Percentiles rank a stretch among this genome's conserved stretches.
phyloP scores from a whole-genome alignment of 108 stramenopile genomes.

The Cylindrotheca fusiformis region DNA sequence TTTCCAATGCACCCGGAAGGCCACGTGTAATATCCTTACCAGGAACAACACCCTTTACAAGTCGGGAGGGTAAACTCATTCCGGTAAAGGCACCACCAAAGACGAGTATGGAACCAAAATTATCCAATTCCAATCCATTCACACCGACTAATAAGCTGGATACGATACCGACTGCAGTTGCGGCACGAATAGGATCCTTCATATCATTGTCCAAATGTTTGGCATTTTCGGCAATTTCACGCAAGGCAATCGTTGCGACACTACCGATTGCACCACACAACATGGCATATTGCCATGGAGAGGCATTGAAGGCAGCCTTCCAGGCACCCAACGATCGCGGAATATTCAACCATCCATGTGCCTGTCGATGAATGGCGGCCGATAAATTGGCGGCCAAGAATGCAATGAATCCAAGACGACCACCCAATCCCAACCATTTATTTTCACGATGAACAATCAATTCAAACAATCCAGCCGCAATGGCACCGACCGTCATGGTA shows the following conservation, averaged over 20 bases:
- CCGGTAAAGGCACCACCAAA: slow-evolving; percentile 67
- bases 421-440: slow-evolving; percentile 43
- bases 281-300: slow-evolving; percentile 9
- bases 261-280: slow-evolving; percentile 50
- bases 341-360: background rate
- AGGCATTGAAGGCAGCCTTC: slow-evolving; percentile 11
- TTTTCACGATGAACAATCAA: slow-evolving; percentile 41
- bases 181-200: slow-evolving; percentile 57
- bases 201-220: slow-evolving; percentile 16
- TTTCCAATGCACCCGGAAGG: slow-evolving; percentile 8
- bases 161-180: slow-evolving; percentile 52
- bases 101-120: slow-evolving; percentile 44
- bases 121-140: slow-evolving; percentile 8
- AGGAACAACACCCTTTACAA: slow-evolving; percentile 25
- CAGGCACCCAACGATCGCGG: background rate
- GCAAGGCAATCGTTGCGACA: slow-evolving; percentile 53
- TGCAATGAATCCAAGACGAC: slow-evolving; percentile 44
- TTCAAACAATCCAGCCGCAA: slow-evolving; percentile 48
- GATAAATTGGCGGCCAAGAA: slow-evolving; percentile 47
- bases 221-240: slow-evolving; percentile 52
- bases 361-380: slow-evolving; percentile 40
- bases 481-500: slow-evolving; percentile 27
- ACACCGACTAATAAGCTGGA: slow-evolving; percentile 7
- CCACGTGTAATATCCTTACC: background rate
- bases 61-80: slow-evolving; percentile 56